A percentile compares a stretch with the other conserved stretches of the same genome.
Conservation (phyloP, 129 eudicot species). For the Helichrysum umbraculigerum region DNA sequence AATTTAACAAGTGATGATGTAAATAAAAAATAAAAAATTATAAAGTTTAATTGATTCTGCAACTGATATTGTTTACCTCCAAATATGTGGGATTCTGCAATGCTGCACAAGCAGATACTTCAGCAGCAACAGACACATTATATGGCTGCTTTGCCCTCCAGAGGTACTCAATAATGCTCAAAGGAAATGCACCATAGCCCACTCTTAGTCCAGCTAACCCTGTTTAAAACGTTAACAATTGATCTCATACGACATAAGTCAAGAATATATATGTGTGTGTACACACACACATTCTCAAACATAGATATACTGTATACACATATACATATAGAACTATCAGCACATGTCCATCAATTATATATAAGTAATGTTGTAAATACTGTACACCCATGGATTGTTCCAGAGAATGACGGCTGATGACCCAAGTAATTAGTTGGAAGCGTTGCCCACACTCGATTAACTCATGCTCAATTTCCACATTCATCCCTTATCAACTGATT, state of each 20-base stretch:
- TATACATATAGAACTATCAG: too few relatives aligned
- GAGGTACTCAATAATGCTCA: constrained; percentile 76
- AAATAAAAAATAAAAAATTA: background rate
- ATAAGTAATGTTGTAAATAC: too few relatives aligned
- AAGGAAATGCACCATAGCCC: constrained; percentile 98
- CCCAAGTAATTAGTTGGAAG: too few relatives aligned
- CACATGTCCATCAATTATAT: too few relatives aligned
- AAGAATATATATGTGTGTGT: background rate
- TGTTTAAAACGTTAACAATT: constrained; percentile 32
- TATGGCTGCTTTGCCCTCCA: constrained; percentile 99
- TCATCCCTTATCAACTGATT: too few relatives aligned
- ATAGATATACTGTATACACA: too few relatives aligned
- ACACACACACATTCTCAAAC: too few relatives aligned
- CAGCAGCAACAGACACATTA: constrained; percentile 99
- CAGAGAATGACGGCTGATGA: too few relatives aligned
- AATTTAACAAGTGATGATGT: background rate
- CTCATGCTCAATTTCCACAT: too few relatives aligned
- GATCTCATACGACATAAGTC: background rate
- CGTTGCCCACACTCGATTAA: too few relatives aligned
- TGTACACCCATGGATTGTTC: too few relatives aligned
- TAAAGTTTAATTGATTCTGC: background rate
- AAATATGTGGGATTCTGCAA: constrained; percentile 77
- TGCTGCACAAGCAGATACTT: constrained; percentile 97
- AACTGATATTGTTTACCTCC: constrained; percentile 49
- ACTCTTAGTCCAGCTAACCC: constrained; percentile 95